Conservation (phyloP, 768 basidiomycete genomes). For the Daedalea quercina region DNA sequence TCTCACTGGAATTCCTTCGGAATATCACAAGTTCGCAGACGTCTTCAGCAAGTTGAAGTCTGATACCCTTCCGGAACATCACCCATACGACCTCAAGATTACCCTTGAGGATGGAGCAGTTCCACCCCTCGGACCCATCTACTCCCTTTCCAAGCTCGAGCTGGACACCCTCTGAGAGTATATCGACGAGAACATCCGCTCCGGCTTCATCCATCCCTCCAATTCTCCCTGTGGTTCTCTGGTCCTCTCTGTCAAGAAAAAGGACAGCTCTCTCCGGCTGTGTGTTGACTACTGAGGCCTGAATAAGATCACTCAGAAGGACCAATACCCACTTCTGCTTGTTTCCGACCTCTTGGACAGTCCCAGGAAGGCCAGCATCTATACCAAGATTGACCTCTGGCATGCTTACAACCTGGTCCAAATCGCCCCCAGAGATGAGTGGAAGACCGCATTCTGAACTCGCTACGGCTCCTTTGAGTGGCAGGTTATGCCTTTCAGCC, state of each 20-base stretch:
- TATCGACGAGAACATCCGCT: constrained; percentile 28
- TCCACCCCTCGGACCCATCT: constrained; percentile 22
- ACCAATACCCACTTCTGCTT: constrained; percentile 28
- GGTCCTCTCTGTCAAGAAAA: constrained; percentile 23
- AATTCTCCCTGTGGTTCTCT: constrained; percentile 20
- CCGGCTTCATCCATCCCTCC: constrained; percentile 24
- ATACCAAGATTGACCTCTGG: constrained; percentile 33
- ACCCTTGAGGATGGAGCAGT: constrained; percentile 21
- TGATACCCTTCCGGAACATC: constrained; percentile 4
- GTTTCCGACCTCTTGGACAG: constrained; percentile 25
- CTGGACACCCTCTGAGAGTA: constrained; percentile 27
- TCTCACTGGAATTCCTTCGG: not conserved
- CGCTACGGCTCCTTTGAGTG: constrained; percentile 29
- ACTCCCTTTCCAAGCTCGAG: constrained; percentile 21
- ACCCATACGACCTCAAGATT: constrained; percentile 16
- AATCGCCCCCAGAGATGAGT: constrained; percentile 29
- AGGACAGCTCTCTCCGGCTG: constrained; percentile 16
- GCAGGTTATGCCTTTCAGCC: constrained; percentile 28
- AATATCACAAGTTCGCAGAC: constrained; percentile 17
- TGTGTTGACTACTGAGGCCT: constrained; percentile 22
- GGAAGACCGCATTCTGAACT: constrained; percentile 34
- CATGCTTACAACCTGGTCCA: constrained; percentile 36
- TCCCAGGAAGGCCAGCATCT: constrained; percentile 16
- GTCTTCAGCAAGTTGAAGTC: constrained; percentile 8
- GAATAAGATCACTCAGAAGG: constrained; percentile 29